Evolutionary conservation across 2,329 filamentous ascomycete species (phyloP).

Genomic region (Apiospora koreana): DNA sequence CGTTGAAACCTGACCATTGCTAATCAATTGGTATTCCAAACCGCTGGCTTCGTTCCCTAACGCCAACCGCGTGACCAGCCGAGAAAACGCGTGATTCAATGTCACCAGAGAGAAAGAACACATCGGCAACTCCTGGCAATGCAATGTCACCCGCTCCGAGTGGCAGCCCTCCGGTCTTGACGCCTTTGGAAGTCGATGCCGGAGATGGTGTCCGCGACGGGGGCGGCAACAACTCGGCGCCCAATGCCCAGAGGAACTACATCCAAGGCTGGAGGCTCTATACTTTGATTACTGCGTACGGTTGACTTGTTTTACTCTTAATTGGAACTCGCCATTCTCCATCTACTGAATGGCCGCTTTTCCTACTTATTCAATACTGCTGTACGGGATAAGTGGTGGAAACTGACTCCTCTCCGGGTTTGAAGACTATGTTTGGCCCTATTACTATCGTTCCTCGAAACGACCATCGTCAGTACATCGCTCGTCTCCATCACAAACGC

Average conservation of each 20-base stretch:
- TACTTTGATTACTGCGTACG: conserved; percentile 18
- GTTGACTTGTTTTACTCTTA: not conserved
- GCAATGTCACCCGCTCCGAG: not conserved
- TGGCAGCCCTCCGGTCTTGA: not conserved
- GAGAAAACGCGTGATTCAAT: not conserved
- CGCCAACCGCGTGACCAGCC: not conserved
- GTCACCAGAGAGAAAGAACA: not conserved
- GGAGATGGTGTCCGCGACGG: not conserved
- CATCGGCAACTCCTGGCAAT: not conserved
- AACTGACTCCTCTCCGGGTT: not conserved
- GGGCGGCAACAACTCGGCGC: not conserved
- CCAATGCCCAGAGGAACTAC: not conserved
- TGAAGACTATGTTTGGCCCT: conserved; percentile 28
- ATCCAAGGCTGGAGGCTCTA: not conserved
- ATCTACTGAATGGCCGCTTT: not conserved
- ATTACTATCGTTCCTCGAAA: conserved; percentile 48
- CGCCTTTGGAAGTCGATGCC: not conserved
- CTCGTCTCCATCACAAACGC: conserved; percentile 44
- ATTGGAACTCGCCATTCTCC: not conserved
- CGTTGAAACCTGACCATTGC: not conserved
- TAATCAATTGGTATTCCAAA: not conserved
- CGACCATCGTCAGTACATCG: conserved; percentile 52
- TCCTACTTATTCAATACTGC: too few relatives aligned
- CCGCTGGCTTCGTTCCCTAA: not conserved
- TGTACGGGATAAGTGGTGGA: too few relatives aligned